Evolutionary conservation across 1,284 basidiomycete species (phyloP).

Genomic region (Xanthoconium separans): DNA sequence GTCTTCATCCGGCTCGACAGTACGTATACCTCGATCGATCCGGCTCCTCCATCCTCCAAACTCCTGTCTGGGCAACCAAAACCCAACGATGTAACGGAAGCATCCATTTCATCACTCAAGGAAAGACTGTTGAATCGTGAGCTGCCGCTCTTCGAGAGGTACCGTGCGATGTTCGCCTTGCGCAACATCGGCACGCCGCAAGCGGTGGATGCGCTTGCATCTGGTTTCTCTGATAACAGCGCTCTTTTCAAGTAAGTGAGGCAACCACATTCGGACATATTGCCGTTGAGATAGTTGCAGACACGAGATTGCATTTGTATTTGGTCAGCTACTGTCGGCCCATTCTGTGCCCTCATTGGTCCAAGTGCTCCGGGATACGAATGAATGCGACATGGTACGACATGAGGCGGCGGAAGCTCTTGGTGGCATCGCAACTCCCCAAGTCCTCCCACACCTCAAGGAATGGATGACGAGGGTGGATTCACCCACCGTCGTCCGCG

Average conservation of each 20-base stretch:
- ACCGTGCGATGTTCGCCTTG: slow-evolving; percentile 97
- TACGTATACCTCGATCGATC: slow-evolving; percentile 90
- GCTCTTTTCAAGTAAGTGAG: slow-evolving; percentile 84
- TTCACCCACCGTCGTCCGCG: slow-evolving; percentile 87
- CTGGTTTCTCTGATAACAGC: slow-evolving; percentile 84
- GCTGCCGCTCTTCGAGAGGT: slow-evolving; percentile 87
- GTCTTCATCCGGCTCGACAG: slow-evolving; percentile 19
- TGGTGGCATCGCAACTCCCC: slow-evolving; percentile 93
- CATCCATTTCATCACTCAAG: slow-evolving; percentile 60
- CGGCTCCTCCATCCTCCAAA: slow-evolving; percentile 79
- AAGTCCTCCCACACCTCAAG: slow-evolving; percentile 82
- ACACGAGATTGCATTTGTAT: slow-evolving; percentile 97
- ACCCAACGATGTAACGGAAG: slow-evolving; percentile 45
- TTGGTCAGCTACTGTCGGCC: slow-evolving; percentile 91
- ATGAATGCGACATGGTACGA: slow-evolving; percentile 96
- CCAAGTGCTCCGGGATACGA: slow-evolving; percentile 67
- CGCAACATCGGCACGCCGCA: slow-evolving; percentile 82
- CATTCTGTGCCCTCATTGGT: slow-evolving; percentile 88
- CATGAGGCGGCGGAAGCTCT: slow-evolving; percentile 99
- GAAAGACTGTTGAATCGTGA: slow-evolving; percentile 65
- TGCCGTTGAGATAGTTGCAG: slow-evolving; percentile 41
- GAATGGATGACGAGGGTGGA: slow-evolving; percentile 82
- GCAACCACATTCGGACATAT: background rate
- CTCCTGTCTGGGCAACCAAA: slow-evolving; percentile 54
- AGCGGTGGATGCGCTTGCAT: slow-evolving; percentile 89